A percentile compares a stretch with the other conserved stretches of the same genome.
phyloP scores from a whole-genome alignment of 78 protist species.

The Dictyostelium brefeldianum region DNA sequence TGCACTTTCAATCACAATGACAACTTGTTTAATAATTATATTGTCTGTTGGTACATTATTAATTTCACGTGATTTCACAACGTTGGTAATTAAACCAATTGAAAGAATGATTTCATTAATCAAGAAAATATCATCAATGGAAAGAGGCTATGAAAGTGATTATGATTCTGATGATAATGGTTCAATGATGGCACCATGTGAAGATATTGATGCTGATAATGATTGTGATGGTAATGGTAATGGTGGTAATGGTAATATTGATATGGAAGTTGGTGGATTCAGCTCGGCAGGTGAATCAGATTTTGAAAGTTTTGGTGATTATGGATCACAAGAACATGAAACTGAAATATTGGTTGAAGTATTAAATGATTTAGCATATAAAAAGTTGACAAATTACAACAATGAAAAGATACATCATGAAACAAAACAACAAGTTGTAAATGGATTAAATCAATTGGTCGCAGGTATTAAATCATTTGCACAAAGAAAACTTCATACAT shows the following conservation, averaged over 20 bases:
- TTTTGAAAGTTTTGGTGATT: slow-evolving; percentile 46
- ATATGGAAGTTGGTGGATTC: neutral
- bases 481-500: slow-evolving; percentile 14
- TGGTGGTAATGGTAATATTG: neutral
- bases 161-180: slow-evolving; percentile 20
- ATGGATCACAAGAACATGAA: slow-evolving; percentile 41
- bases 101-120: slow-evolving; percentile 68
- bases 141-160: slow-evolving; percentile 44
- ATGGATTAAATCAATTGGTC: neutral
- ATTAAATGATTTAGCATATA: slow-evolving; percentile 4
- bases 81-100: slow-evolving; percentile 57
- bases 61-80: slow-evolving; percentile 43
- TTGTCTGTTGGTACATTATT: slow-evolving; percentile 34
- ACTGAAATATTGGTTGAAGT: slow-evolving; percentile 46
- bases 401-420: neutral
- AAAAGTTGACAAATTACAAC: neutral
- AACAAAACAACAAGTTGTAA: neutral
- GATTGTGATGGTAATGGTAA: neutral
- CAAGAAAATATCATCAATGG: slow-evolving; percentile 72
- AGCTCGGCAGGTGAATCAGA: slow-evolving; percentile 27
- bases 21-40: slow-evolving; percentile 50
- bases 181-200: neutral
- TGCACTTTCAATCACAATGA: slow-evolving; percentile 46
- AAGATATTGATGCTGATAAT: slow-evolving; percentile 8
- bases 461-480: slow-evolving; percentile 18